These are phyloP conservation scores for Blastobotrys mokoenaii DNA, from an alignment of 805 yeast species.

Conservation along the genomic window DNA sequence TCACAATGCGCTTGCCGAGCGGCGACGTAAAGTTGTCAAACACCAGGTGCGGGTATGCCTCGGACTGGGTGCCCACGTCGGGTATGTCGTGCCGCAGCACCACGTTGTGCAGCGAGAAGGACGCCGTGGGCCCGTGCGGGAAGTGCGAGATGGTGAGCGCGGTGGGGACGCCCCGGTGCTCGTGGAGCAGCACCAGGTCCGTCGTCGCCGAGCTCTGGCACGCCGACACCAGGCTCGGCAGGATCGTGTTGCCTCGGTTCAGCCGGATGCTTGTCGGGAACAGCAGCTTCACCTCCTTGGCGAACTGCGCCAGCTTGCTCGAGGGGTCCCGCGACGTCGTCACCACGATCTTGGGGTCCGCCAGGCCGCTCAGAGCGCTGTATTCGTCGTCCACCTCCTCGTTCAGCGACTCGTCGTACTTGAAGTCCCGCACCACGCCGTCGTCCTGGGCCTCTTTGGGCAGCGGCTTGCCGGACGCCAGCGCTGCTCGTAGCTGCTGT, in stretches of 20 bases:
- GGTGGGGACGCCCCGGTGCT: constrained; percentile 97
- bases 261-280: constrained; percentile 85
- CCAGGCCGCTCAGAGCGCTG: constrained; percentile 73
- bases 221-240: constrained; percentile 76
- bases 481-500: constrained; percentile 74
- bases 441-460: constrained; percentile 91
- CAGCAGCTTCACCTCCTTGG: constrained; percentile 82
- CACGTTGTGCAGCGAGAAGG: constrained; percentile 90
- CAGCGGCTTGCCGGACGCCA: constrained; percentile 85
- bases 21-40: constrained; percentile 81
- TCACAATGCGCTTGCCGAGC: constrained; percentile 74
- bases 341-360: constrained; percentile 83
- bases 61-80: constrained; percentile 79
- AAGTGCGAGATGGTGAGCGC: constrained; percentile 87
- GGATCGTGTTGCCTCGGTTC: constrained; percentile 87
- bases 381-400: constrained; percentile 83
- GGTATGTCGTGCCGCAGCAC: constrained; percentile 87
- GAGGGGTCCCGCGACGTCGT: constrained; percentile 91
- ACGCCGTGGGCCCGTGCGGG: constrained; percentile 97
- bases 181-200: constrained; percentile 81
- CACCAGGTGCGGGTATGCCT: constrained; percentile 87
- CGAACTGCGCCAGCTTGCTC: constrained; percentile 75
- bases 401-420: constrained; percentile 75
- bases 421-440: constrained; percentile 66
- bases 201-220: constrained; percentile 75